These are phyloP conservation scores for Xylariaceae sp. DNA, from an alignment of 2,329 filamentous ascomycete species.

Conservation along the genomic window DNA sequence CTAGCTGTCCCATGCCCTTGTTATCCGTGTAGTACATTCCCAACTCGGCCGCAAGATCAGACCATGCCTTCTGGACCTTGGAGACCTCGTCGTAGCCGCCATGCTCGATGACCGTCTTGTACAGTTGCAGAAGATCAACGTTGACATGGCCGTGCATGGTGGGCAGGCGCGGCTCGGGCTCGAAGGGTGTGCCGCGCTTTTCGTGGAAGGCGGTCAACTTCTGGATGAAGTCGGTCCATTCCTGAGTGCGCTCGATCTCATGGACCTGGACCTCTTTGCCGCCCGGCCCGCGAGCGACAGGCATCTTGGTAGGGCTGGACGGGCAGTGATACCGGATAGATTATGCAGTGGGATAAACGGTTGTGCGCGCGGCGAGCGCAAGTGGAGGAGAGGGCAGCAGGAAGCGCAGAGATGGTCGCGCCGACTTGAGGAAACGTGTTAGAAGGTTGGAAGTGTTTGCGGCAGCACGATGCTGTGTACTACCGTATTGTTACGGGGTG, in stretches of 20 bases:
- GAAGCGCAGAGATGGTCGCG: neutral
- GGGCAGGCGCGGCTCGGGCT: slow-evolving; percentile 61
- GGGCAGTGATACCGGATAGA: neutral
- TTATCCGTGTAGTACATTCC: slow-evolving; percentile 72
- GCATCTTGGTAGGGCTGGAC: slow-evolving; percentile 23
- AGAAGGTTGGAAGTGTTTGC: neutral
- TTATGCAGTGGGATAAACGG: neutral
- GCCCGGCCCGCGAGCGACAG: slow-evolving; percentile 27
- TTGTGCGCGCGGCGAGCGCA: neutral
- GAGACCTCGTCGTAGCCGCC: slow-evolving; percentile 86
- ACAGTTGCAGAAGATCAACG: slow-evolving; percentile 75
- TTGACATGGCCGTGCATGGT: slow-evolving; percentile 73
- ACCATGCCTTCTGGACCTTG: slow-evolving; percentile 82
- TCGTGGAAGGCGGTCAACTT: slow-evolving; percentile 72
- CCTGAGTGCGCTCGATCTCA: slow-evolving; percentile 58
- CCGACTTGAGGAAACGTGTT: neutral
- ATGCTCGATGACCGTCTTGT: slow-evolving; percentile 70
- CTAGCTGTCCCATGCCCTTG: slow-evolving; percentile 62
- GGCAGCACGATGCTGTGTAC: neutral
- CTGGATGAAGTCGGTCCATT: slow-evolving; percentile 77
- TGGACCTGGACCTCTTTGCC: slow-evolving; percentile 31
- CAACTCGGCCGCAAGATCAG: slow-evolving; percentile 73
- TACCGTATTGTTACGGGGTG: too few species aligned
- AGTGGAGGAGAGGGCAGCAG: neutral
- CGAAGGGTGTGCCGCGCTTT: slow-evolving; percentile 74